Evolutionary conservation across 225 moss, liverwort and hornwort species (phyloP).

Genomic region (Bryoerythrophyllum caledonicum): DNA sequence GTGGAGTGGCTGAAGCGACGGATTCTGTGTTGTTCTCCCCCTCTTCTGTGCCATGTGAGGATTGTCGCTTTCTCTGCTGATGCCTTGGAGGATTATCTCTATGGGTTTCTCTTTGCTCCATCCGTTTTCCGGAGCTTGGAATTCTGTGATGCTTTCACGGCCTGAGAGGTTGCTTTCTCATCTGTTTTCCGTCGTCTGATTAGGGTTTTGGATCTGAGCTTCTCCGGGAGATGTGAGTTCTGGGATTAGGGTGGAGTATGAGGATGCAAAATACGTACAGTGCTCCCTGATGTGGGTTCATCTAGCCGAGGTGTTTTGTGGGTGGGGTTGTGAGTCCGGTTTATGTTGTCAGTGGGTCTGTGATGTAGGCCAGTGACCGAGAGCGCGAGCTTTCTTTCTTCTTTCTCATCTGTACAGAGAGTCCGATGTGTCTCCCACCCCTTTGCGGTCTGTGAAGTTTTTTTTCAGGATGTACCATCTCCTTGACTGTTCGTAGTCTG

Average conservation of each 20-base stretch:
- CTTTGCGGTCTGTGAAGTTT: neutral
- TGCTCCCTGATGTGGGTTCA: neutral
- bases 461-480: constrained; percentile 8
- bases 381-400: neutral
- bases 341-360: neutral
- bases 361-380: neutral
- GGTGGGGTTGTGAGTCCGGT: neutral
- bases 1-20: neutral
- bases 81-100: neutral
- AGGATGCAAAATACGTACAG: neutral
- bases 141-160: neutral
- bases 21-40: neutral
- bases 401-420: neutral
- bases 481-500: constrained; percentile 7
- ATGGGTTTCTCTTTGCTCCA: neutral
- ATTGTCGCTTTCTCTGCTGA: neutral
- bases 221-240: neutral
- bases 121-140: neutral
- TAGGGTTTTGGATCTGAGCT: neutral
- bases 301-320: neutral
- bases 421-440: neutral
- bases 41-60: neutral
- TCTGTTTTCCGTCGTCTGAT: neutral
- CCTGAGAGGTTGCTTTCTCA: neutral
- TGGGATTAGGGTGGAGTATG: constrained; percentile 10